Evolutionary conservation across 352 stramenopile genomes (phyloP).

Genomic region (Blastocystis sp.): DNA sequence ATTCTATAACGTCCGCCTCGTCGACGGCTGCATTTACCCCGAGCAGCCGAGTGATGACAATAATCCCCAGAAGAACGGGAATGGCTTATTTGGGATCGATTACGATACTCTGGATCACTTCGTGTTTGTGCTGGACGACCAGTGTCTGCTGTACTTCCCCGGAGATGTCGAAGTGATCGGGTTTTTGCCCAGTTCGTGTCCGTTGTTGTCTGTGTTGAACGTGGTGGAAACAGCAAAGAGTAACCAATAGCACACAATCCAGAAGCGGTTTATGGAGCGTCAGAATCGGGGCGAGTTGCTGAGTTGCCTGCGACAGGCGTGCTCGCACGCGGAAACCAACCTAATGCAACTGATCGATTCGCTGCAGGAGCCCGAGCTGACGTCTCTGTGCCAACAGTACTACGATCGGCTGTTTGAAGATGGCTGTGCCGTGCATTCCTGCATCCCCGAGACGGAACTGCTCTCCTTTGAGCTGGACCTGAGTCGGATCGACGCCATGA

Average conservation of each 20-base stretch:
- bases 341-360: slow-evolving; percentile 10
- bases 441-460: background rate
- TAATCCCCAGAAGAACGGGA: background rate
- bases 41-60: background rate
- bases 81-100: slow-evolving; percentile 29
- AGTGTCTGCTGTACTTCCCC: background rate
- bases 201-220: slow-evolving; percentile 14
- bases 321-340: background rate
- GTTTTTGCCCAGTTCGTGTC: background rate
- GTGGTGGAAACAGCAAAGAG: background rate
- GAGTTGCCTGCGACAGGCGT: background rate
- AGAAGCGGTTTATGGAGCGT: slow-evolving; percentile 1
- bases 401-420: background rate
- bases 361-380: background rate
- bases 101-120: slow-evolving; percentile 25
- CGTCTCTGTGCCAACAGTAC: background rate
- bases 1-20: background rate
- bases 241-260: background rate
- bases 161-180: background rate
- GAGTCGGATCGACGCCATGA: background rate
- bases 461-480: background rate
- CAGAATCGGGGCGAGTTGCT: slow-evolving; percentile 22
- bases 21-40: slow-evolving; percentile 11
- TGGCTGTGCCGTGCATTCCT: background rate
- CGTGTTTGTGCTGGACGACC: slow-evolving; percentile 11